These are phyloP conservation scores for Trichoderma aggressivum DNA, from an alignment of 2,329 filamentous ascomycete genomes.

Conservation along the genomic window DNA sequence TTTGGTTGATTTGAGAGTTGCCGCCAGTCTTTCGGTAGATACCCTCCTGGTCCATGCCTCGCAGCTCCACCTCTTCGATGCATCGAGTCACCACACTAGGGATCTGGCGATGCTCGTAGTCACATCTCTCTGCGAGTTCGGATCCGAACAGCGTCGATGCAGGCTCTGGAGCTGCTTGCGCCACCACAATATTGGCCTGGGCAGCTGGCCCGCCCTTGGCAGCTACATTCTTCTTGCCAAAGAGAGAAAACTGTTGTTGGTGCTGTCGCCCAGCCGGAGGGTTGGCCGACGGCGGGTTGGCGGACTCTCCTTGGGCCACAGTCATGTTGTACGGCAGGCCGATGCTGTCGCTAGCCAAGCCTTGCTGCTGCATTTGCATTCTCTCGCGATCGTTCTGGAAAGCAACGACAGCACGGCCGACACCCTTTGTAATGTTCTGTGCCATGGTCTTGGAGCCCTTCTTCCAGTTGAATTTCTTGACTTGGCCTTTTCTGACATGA, in stretches of 20 bases:
- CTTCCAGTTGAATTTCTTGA: constrained; percentile 99
- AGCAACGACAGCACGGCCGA: constrained; percentile 85
- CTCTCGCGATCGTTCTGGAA: constrained; percentile 59
- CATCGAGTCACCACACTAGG: constrained; percentile 88
- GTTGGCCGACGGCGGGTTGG: constrained; percentile 34
- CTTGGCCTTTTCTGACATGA: constrained; percentile 89
- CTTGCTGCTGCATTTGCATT: constrained; percentile 49
- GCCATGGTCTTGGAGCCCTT: constrained; percentile 91
- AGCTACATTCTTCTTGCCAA: constrained; percentile 55
- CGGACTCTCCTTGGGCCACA: constrained; percentile 51
- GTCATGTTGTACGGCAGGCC: constrained; percentile 71
- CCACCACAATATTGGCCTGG: constrained; percentile 28
- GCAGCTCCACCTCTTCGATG: constrained; percentile 92
- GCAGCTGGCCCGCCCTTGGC: constrained; percentile 48
- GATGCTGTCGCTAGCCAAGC: constrained; percentile 60
- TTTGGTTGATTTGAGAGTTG: constrained; percentile 81
- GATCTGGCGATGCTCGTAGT: constrained; percentile 84
- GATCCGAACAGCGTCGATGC: constrained; percentile 75
- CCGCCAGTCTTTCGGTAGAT: constrained; percentile 98
- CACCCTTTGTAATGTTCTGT: constrained; percentile 88
- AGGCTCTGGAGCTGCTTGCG: constrained; percentile 47
- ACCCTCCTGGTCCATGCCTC: constrained; percentile 95
- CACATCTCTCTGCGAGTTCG: constrained; percentile 79
- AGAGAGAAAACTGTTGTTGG: constrained; percentile 65
- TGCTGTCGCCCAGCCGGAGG: constrained; percentile 29